Percentiles rank a stretch among this genome's conserved stretches.
phyloP scores from a whole-genome alignment of 169 alveolate species.

The Miamiensis avidus region DNA sequence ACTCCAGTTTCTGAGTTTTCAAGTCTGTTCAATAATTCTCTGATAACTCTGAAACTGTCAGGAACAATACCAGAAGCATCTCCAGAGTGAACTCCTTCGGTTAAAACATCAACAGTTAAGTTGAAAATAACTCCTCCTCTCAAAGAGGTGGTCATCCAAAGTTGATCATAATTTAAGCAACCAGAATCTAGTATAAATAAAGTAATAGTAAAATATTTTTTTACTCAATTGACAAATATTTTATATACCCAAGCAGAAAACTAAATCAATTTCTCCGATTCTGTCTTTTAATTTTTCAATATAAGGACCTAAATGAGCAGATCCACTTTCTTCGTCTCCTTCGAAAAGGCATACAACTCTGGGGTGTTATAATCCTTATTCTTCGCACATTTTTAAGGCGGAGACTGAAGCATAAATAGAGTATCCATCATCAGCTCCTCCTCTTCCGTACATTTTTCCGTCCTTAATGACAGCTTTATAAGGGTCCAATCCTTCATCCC shows the following conservation, averaged over 20 bases:
- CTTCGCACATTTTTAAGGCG: conserved; percentile 66
- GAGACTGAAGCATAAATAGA: conserved; percentile 61
- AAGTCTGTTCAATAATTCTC: conserved; percentile 68
- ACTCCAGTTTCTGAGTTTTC: conserved; percentile 76
- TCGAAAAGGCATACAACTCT: conserved; percentile 69
- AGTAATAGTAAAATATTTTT: too few relatives aligned
- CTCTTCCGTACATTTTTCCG: conserved; percentile 83
- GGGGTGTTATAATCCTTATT: conserved; percentile 57
- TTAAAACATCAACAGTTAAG: conserved; percentile 58
- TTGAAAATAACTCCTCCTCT: conserved; percentile 75
- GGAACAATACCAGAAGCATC: conserved; percentile 78
- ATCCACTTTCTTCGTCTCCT: conserved; percentile 84
- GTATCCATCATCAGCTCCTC: conserved; percentile 88
- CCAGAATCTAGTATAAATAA: conserved; percentile 69
- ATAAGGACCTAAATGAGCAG: conserved; percentile 55
- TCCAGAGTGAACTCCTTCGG: conserved; percentile 76
- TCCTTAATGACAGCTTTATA: conserved; percentile 69
- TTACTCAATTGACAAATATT: not conserved
- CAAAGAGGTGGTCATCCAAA: conserved; percentile 85
- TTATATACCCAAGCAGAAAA: conserved; percentile 44
- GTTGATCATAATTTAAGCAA: conserved; percentile 57
- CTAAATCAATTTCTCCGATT: conserved; percentile 66
- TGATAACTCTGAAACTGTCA: conserved; percentile 66
- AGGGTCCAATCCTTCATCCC: conserved; percentile 79
- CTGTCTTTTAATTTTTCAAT: conserved; percentile 49